Evolutionary conservation across 768 basidiomycete species (phyloP), one percentile per base, ranked within the genome.

Genomic region (Tulasnella sp.): DNA sequence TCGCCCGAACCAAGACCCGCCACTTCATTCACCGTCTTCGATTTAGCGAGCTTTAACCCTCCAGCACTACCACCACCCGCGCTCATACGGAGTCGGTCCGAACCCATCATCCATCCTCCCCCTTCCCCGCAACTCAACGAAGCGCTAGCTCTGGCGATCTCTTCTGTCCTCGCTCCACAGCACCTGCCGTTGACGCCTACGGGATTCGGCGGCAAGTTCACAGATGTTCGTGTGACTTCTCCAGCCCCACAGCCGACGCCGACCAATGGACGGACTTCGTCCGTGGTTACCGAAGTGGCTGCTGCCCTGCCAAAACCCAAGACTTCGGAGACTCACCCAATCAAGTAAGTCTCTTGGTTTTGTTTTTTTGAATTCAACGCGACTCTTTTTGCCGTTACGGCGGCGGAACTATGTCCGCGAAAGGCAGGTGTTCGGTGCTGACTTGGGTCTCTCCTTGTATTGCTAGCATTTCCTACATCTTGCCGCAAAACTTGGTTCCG

Each of bases 281-380:
- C 52, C 26, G 52, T 59, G 64, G 32, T 66, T 66, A 12, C 40
- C 64, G 64, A 66, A 36, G 64, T 22, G 22, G n/a, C 64, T n/a
- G n/a, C 79, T 90, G 4, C 81, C 81, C 72, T 34, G 34, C 64
- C 64, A n/a, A 36, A 36, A 36, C 64, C 64, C 72, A 94, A 91
- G 77, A 94, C 91, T 0, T 92, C 91, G 2, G 83, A 85, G 29
- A 86, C 89, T 0, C 92, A 94, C 79, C 92, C 93, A 7, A 90
- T 95, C 78, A 92, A 93, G 91, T 91, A 74, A 67, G 86, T 81
- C 62, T 52, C 41, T 39, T 39, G 39, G 39, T 22, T 34, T 59
- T 72, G 41, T 14, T 40, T 17, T 22, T 37, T 35, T 22, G 17
- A 63, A 35, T n/a, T 36, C 44, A 26, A n/a, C n/a, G n/a, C n/a